phyloP scores from a whole-genome alignment of 2,329 filamentous ascomycete genomes.

The Pseudogymnoascus sp. region DNA sequence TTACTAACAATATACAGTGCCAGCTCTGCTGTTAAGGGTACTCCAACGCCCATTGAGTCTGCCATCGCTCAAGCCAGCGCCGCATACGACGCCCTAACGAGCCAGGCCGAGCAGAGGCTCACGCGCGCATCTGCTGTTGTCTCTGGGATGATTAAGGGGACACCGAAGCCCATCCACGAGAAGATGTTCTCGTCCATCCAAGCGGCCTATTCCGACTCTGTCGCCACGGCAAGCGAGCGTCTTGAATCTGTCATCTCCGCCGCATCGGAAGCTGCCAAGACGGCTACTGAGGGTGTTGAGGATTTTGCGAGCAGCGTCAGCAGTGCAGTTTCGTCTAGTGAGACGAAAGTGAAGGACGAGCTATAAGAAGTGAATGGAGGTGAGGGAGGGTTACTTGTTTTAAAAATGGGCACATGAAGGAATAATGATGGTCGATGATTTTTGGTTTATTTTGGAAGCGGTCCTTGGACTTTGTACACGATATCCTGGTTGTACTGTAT shows the following conservation, averaged over 20 bases:
- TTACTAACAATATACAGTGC: constrained; percentile 32
- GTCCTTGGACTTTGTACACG: constrained; percentile 9
- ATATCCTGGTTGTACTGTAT: constrained; percentile 8
- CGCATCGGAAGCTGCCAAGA: constrained; percentile 48
- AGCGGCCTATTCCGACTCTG: constrained; percentile 58
- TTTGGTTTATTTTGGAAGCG: constrained; percentile 9
- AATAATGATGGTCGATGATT: constrained; percentile 7
- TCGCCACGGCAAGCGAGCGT: constrained; percentile 53
- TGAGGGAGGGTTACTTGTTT: not conserved
- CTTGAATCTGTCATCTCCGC: constrained; percentile 48
- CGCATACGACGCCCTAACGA: constrained; percentile 59
- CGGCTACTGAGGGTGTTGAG: constrained; percentile 40
- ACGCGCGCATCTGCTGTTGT: constrained; percentile 59
- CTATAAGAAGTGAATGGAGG: not conserved
- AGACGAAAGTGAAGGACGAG: constrained; percentile 36
- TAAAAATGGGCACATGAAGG: constrained; percentile 4
- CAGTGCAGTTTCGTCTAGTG: constrained; percentile 34
- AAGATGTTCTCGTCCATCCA: constrained; percentile 63
- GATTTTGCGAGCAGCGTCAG: constrained; percentile 40
- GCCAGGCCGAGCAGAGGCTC: constrained; percentile 61
- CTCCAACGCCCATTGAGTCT: constrained; percentile 51
- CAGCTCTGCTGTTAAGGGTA: constrained; percentile 56
- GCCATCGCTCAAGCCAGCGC: constrained; percentile 37
- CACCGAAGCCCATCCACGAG: constrained; percentile 61
- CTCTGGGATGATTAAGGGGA: constrained; percentile 60